Percentiles rank a stretch among this genome's conserved stretches.
phyloP scores from a whole-genome alignment of 805 yeast species.

The Candida xyloterini region DNA sequence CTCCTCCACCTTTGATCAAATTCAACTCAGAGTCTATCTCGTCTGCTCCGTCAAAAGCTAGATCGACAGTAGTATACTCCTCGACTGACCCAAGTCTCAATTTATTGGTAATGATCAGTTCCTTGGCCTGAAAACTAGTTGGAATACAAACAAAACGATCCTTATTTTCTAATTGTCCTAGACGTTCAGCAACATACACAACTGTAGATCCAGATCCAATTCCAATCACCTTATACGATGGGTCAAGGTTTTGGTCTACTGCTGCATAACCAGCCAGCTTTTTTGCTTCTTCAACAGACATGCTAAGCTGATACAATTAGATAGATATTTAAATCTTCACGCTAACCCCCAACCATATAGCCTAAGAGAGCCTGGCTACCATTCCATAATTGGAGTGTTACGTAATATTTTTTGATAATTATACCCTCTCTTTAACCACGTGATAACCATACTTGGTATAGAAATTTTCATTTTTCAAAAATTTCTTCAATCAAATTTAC shows the following conservation, averaged over 20 bases:
- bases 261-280: conserved; percentile 87
- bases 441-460: neutral
- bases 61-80: conserved; percentile 75
- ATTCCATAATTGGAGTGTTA: neutral
- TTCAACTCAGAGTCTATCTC: conserved; percentile 81
- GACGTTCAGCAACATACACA: conserved; percentile 89
- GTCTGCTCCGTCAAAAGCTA: conserved; percentile 98
- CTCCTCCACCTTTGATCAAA: conserved; percentile 97
- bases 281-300: conserved; percentile 71
- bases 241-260: conserved; percentile 80
- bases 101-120: conserved; percentile 77
- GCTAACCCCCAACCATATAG: neutral
- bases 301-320: conserved; percentile 15
- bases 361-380: conserved; percentile 3
- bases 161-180: conserved; percentile 65
- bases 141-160: conserved; percentile 74
- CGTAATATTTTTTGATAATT: neutral
- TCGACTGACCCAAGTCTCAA: conserved; percentile 77
- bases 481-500: conserved; percentile 10
- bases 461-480: conserved; percentile 11
- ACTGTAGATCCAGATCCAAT: conserved; percentile 97
- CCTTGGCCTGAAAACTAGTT: conserved; percentile 93
- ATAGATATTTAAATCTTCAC: conserved; percentile 1
- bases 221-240: conserved; percentile 74
- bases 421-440: conserved; percentile 1